Evolutionary conservation across 192 early-diverging fungal species (phyloP).

Genomic region (Kappamyces sp.): DNA sequence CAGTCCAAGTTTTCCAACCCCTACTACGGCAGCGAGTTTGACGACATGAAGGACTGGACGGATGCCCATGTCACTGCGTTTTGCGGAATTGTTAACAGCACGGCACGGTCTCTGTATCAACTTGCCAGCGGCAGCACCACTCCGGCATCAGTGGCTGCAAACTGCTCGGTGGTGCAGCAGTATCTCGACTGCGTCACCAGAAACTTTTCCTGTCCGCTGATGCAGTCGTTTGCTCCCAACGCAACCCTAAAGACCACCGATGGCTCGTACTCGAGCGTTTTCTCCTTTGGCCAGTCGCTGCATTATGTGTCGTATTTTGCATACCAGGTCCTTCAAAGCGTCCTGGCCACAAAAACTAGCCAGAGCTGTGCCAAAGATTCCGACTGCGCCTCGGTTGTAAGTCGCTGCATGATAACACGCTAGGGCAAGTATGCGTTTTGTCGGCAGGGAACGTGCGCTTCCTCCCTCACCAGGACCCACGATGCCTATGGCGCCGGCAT

Average conservation of each 20-base stretch:
- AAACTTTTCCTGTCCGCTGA: slow-evolving; percentile 55
- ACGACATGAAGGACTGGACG: slow-evolving; percentile 43
- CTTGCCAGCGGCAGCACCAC: slow-evolving; percentile 44
- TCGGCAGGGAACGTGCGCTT: slow-evolving; percentile 25
- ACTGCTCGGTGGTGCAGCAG: slow-evolving; percentile 48
- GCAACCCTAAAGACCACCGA: not conserved
- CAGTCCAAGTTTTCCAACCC: slow-evolving; percentile 43
- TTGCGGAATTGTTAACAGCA: slow-evolving; percentile 55
- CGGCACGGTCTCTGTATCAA: slow-evolving; percentile 51
- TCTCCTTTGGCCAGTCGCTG: slow-evolving; percentile 17
- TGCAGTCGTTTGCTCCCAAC: slow-evolving; percentile 8
- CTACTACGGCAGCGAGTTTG: slow-evolving; percentile 61
- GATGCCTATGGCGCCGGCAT: slow-evolving; percentile 46
- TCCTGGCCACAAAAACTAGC: not conserved
- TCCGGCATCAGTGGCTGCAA: slow-evolving; percentile 37
- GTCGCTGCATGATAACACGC: slow-evolving; percentile 1
- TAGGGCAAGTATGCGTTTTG: slow-evolving; percentile 12
- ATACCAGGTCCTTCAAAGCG: not conserved
- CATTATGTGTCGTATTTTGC: not conserved
- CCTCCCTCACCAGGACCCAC: slow-evolving; percentile 28
- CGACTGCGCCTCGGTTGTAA: slow-evolving; percentile 14
- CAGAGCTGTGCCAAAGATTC: slow-evolving; percentile 15
- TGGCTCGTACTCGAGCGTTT: slow-evolving; percentile 12
- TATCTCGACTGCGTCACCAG: slow-evolving; percentile 57
- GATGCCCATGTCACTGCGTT: slow-evolving; percentile 36